Percentiles rank a stretch among this genome's conserved stretches.
Conservation (phyloP, 1,139 yeast species). For the Zygosaccharomyces pseudobailii region DNA sequence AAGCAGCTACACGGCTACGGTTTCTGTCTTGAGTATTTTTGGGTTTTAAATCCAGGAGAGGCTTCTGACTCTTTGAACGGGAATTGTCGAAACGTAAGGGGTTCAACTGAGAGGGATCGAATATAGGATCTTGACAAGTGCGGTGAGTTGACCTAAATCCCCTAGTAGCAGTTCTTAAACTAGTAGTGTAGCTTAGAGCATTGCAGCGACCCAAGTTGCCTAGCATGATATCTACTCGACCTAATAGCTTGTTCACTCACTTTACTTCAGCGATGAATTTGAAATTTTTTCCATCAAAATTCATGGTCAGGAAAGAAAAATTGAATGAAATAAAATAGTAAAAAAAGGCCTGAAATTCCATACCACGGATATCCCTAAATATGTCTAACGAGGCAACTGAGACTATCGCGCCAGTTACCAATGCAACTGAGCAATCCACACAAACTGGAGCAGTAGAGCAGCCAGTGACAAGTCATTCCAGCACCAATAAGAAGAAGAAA, state of each 20-base stretch:
- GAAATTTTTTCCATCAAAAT: constrained; percentile 1
- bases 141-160: background rate
- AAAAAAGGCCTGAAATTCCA: background rate
- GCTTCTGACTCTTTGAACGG: constrained; percentile 6
- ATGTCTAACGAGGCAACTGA: constrained; percentile 5
- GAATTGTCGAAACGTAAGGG: constrained; percentile 11
- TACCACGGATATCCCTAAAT: background rate
- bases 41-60: constrained; percentile 6
- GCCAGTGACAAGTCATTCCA: constrained; percentile 22
- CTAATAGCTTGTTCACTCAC: background rate
- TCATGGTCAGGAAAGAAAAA: background rate
- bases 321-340: too few species aligned
- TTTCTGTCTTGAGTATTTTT: background rate
- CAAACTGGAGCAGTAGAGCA: constrained; percentile 6
- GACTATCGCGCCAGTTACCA: constrained; percentile 7
- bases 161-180: background rate
- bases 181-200: background rate
- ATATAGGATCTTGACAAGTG: constrained; percentile 5
- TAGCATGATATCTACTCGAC: background rate
- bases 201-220: background rate
- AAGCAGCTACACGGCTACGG: constrained; percentile 1
- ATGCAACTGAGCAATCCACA: constrained; percentile 5
- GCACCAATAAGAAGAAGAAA: constrained; percentile 41
- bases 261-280: background rate
- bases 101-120: constrained; percentile 15